Percentiles rank a stretch among this genome's conserved stretches.
phyloP scores from a whole-genome alignment of 2,329 filamentous ascomycete genomes.

The Emmonsia crescens region DNA sequence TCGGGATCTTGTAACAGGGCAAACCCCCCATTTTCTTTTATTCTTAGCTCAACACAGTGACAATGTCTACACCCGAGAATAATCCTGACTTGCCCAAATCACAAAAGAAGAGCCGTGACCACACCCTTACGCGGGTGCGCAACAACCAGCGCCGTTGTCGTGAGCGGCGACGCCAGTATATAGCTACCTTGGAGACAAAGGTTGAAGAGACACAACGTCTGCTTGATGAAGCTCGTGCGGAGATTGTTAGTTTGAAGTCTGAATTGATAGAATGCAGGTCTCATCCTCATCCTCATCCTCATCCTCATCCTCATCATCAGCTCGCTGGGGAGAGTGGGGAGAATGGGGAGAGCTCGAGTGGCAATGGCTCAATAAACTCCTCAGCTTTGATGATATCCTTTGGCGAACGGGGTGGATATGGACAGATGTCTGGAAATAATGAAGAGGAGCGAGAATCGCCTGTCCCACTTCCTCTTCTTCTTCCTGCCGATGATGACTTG shows the following conservation, averaged over 20 bases:
- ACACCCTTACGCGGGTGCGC: slow-evolving; percentile 12
- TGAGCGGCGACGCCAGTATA: slow-evolving; percentile 15
- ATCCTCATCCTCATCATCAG: background rate
- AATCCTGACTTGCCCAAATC: background rate
- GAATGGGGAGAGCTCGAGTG: background rate
- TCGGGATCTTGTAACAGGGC: background rate
- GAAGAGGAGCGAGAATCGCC: background rate
- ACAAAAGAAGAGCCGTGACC: background rate
- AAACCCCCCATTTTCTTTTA: background rate
- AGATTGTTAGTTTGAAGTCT: background rate
- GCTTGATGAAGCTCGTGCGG: background rate
- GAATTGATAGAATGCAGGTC: background rate
- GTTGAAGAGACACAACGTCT: slow-evolving; percentile 12
- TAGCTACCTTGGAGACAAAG: slow-evolving; percentile 14
- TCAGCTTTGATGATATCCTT: background rate
- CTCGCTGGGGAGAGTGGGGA: background rate
- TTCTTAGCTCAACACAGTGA: background rate
- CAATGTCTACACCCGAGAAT: background rate
- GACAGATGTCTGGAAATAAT: background rate
- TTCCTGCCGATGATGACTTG: background rate
- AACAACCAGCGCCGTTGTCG: slow-evolving; percentile 19
- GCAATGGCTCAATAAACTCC: background rate
- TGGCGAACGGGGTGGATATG: background rate
- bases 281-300: background rate
- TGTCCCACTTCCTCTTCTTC: background rate